Evolutionary conservation across 768 basidiomycete genomes (phyloP), one percentile per base, ranked within the genome.

Genomic region (Pulveroboletus frians): DNA sequence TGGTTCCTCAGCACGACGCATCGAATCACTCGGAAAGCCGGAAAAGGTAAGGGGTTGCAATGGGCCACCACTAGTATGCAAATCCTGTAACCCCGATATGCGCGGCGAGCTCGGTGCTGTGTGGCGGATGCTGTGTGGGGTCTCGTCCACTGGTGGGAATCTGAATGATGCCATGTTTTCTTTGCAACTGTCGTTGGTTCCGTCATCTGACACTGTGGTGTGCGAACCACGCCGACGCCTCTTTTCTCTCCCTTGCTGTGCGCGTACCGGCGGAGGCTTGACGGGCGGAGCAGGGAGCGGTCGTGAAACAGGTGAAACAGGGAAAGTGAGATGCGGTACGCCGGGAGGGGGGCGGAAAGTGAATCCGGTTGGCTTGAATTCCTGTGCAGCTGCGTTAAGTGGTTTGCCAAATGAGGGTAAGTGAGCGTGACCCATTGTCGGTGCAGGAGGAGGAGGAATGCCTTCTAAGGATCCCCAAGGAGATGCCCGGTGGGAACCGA

Each of bases 361-460:
- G 67, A 92, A 92, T 15, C 76, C 76, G 3, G 69, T 66, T 8
- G 90, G 90, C 61, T 84, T 90, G 69, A 92, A 92, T 65, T 90
- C 90, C 13, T 77, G 77, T 3, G 90, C 90, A 18, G 83, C 76
- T 5, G 80, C 80, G 61, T 91, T 92, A 48, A 92, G 77, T n/a
- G 83, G 79, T 57, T 82, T 84, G 21, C 80, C 80, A 41, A 83
- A 61, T 1, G 77, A 78, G 14, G 72, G 60, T n/a, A 63, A 54
- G 14, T 76, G 74, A 23, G 55, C 40, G 51, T 79, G 77, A 14
- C 54, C 52, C 30, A 53, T 37, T 40, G 49, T 14, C 0, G 76
- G 80, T 32, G 73, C 73, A 30, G 77, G 60, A 31, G 68, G 54
- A 61, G 56, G 67, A 54, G 43, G 56, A 53, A 32, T 20, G 39